phyloP scores from a whole-genome alignment of 1,284 basidiomycete species.

The Leucocoprinus gongylophorus region DNA sequence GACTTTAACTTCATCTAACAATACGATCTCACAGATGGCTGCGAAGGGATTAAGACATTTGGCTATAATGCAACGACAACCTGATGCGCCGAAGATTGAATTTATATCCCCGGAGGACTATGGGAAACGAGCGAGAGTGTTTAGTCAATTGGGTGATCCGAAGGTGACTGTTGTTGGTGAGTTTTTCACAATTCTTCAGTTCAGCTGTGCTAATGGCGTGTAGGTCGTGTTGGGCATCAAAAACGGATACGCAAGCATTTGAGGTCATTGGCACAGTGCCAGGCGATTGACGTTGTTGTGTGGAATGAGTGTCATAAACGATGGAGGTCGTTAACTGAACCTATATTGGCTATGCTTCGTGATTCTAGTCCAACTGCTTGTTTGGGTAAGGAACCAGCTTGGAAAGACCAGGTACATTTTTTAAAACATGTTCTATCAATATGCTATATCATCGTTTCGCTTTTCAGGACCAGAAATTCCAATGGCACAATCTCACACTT shows the following conservation, averaged over 20 bases:
- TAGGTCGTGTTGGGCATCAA: constrained; percentile 70
- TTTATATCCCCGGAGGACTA: constrained; percentile 51
- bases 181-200: constrained; percentile 21
- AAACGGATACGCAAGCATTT: constrained; percentile 72
- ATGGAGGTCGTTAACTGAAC: constrained; percentile 52
- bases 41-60: constrained; percentile 62
- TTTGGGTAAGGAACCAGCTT: constrained; percentile 11
- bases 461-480: constrained; percentile 60
- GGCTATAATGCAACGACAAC: constrained; percentile 56
- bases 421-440: not conserved
- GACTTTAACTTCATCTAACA: constrained; percentile 60
- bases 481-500: constrained; percentile 86
- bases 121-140: constrained; percentile 61
- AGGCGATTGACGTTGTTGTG: constrained; percentile 61
- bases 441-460: not conserved
- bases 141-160: constrained; percentile 72
- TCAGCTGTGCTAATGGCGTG: not conserved
- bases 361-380: constrained; percentile 18
- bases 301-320: constrained; percentile 79
- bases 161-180: constrained; percentile 59
- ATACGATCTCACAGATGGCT: constrained; percentile 56
- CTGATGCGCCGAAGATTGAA: constrained; percentile 44
- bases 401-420: constrained; percentile 23
- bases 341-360: constrained; percentile 36
- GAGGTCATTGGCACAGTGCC: constrained; percentile 55